A percentile compares a stretch with the other conserved stretches of the same genome.
Evolutionary conservation across 805 yeast species (phyloP).

Genomic region (Starmerella bacillaris): DNA sequence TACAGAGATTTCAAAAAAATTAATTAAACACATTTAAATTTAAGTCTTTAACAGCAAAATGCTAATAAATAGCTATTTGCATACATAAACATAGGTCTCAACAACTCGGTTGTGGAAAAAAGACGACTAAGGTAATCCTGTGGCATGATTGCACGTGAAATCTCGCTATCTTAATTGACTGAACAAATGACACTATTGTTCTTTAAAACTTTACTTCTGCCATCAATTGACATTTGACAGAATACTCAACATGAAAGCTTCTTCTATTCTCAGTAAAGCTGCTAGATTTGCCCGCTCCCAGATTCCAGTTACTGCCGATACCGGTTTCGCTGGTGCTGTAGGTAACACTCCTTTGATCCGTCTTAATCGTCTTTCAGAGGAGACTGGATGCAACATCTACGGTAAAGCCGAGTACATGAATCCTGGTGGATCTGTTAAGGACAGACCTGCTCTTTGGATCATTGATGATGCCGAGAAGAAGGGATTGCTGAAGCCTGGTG

Average conservation of each 20-base stretch:
- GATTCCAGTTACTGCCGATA: constrained; percentile 45
- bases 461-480: constrained; percentile 59
- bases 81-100: too few species aligned
- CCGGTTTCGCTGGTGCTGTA: constrained; percentile 64
- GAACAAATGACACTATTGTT: too few species aligned
- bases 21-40: too few species aligned
- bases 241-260: constrained; percentile 5
- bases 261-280: constrained; percentile 6
- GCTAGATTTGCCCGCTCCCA: constrained; percentile 25
- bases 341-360: constrained; percentile 83
- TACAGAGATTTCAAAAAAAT: too few species aligned
- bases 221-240: too few species aligned
- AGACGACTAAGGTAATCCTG: too few species aligned
- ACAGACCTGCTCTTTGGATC: constrained; percentile 67
- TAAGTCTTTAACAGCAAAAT: too few species aligned
- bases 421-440: constrained; percentile 88
- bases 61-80: too few species aligned
- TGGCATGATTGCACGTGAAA: too few species aligned
- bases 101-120: too few species aligned
- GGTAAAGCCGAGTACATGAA: constrained; percentile 87
- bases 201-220: too few species aligned
- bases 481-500: constrained; percentile 46
- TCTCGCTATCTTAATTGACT: too few species aligned
- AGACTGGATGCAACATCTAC: constrained; percentile 53
- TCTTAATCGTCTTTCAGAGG: constrained; percentile 37